Conservation (phyloP, 2,329 filamentous ascomycete genomes). For the Trichoderma sp. region DNA sequence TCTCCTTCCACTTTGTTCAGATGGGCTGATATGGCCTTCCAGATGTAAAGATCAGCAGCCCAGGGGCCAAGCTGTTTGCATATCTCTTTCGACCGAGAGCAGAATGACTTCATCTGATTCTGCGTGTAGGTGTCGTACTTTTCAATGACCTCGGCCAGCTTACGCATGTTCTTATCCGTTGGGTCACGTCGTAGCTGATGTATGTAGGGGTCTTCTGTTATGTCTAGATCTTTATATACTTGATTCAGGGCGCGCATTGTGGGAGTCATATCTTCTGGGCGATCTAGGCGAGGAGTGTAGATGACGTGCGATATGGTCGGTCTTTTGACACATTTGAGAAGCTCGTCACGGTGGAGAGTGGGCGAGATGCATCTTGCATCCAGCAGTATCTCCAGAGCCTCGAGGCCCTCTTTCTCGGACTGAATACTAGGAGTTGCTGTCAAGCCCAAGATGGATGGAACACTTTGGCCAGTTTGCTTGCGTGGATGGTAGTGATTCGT, state of each 20-base stretch:
- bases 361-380: slow-evolving; percentile 71
- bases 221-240: slow-evolving; percentile 50
- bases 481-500: slow-evolving; percentile 64
- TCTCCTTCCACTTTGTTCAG: slow-evolving; percentile 28
- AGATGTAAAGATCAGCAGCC: slow-evolving; percentile 68
- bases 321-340: slow-evolving; percentile 67
- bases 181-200: slow-evolving; percentile 46
- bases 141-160: slow-evolving; percentile 42
- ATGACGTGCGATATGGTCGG: slow-evolving; percentile 52
- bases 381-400: slow-evolving; percentile 67
- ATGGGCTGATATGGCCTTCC: slow-evolving; percentile 45
- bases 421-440: slow-evolving; percentile 77
- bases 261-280: slow-evolving; percentile 28
- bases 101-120: slow-evolving; percentile 58
- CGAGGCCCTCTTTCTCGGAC: slow-evolving; percentile 55
- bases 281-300: slow-evolving; percentile 31
- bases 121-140: slow-evolving; percentile 53
- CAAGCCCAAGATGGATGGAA: slow-evolving; percentile 74
- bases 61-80: slow-evolving; percentile 63
- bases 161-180: slow-evolving; percentile 42
- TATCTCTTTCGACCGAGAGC: slow-evolving; percentile 52
- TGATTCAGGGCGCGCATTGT: slow-evolving; percentile 47
- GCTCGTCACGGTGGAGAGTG: slow-evolving; percentile 65
- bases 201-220: slow-evolving; percentile 63
- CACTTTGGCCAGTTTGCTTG: slow-evolving; percentile 37